Percentiles rank a stretch among this genome's conserved stretches.
Conservation (phyloP, 805 yeast species). For the Saccharomycopsis fodiens region DNA sequence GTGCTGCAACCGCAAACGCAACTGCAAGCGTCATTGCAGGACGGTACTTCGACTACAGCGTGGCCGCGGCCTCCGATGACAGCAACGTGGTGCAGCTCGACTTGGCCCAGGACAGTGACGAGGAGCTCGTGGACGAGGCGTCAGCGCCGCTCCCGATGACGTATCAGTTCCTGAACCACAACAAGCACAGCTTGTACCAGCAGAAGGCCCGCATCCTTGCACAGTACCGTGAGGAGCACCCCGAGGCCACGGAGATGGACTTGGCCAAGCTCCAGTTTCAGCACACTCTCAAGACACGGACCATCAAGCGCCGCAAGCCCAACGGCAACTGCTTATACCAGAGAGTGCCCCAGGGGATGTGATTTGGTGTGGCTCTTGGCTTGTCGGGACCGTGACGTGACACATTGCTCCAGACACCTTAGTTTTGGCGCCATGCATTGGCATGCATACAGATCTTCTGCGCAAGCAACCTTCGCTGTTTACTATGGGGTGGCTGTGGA, state of each 20-base stretch:
- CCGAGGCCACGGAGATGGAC: not conserved
- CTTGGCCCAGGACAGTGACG: slow-evolving; percentile 15
- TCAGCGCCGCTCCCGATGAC: slow-evolving; percentile 4
- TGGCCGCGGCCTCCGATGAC: not conserved
- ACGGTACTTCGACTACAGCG: slow-evolving; percentile 9
- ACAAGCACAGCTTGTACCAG: not conserved
- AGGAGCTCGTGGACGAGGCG: slow-evolving; percentile 14
- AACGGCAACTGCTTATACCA: slow-evolving; percentile 9
- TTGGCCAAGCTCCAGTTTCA: slow-evolving; percentile 13
- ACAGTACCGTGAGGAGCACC: not conserved
- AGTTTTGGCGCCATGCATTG: too few species aligned
- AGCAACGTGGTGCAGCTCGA: slow-evolving; percentile 10
- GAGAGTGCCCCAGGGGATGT: too few species aligned
- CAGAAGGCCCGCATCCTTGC: not conserved
- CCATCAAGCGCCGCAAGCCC: slow-evolving; percentile 11
- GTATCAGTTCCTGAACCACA: not conserved
- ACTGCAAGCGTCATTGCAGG: slow-evolving; percentile 3
- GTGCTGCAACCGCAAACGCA: not conserved
- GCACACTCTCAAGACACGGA: slow-evolving; percentile 6
- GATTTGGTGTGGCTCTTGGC: too few species aligned
- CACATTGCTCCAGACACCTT: too few species aligned
- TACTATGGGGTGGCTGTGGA: not conserved
- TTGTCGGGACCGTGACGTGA: too few species aligned
- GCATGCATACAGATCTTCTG: too few species aligned
- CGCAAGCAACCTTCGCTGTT: too few species aligned